Conservation (phyloP, 495 filamentous ascomycete genomes). For the Clohesyomyces aquaticus region DNA sequence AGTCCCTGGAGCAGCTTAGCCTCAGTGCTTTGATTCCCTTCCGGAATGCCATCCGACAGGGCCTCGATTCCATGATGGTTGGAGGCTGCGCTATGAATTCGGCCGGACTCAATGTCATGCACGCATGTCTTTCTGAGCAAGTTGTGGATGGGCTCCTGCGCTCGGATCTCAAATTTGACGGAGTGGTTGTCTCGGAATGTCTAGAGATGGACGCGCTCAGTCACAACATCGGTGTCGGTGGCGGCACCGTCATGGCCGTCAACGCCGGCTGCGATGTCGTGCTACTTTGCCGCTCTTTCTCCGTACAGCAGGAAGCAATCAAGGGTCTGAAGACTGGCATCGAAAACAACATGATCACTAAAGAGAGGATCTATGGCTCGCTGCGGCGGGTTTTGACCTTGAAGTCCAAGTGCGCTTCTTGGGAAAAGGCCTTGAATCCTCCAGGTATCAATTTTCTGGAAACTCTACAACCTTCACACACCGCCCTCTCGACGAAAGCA, state of each 20-base stretch:
- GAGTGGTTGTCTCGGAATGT: constrained; percentile 91
- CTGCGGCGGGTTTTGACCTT: constrained; percentile 71
- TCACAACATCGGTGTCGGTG: constrained; percentile 89
- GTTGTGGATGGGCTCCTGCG: constrained; percentile 84
- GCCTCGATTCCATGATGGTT: constrained; percentile 90
- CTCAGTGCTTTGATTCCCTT: constrained; percentile 84
- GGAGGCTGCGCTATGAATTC: constrained; percentile 87
- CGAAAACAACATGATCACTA: constrained; percentile 81
- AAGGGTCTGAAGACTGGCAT: constrained; percentile 80
- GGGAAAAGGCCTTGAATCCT: constrained; percentile 81
- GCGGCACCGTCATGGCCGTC: constrained; percentile 90
- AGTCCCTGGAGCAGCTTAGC: constrained; percentile 84
- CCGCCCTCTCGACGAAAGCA: constrained; percentile 74
- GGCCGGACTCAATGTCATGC: constrained; percentile 85
- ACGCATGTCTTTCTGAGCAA: constrained; percentile 87
- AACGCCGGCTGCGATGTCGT: constrained; percentile 89
- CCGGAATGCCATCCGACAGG: constrained; percentile 78
- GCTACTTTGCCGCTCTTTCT: constrained; percentile 80
- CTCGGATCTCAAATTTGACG: constrained; percentile 80
- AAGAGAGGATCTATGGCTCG: constrained; percentile 73
- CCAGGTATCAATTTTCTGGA: constrained; percentile 71
- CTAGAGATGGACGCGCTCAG: constrained; percentile 93
- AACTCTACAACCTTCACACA: constrained; percentile 77
- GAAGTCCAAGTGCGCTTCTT: constrained; percentile 77
- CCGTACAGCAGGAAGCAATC: constrained; percentile 84